These are phyloP conservation scores for Botrytis squamosa DNA, from an alignment of 2,329 filamentous ascomycete species.

Conservation along the genomic window DNA sequence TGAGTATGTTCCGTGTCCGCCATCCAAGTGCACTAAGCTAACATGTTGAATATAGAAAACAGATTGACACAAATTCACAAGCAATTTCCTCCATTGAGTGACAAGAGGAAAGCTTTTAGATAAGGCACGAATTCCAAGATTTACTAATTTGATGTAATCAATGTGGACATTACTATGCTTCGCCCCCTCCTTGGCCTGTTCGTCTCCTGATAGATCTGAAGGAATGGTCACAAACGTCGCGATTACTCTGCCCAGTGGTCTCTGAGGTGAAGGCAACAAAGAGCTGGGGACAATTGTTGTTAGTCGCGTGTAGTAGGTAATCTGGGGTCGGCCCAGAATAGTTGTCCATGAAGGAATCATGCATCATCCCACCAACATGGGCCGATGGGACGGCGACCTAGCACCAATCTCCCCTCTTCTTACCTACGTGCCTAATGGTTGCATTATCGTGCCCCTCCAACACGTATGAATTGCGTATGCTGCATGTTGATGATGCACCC, in stretches of 20 bases:
- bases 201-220: not conserved
- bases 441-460: not conserved
- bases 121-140: not conserved
- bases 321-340: not conserved
- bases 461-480: not conserved
- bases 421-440: not conserved
- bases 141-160: not conserved
- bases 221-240: not conserved
- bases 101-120: not conserved
- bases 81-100: not conserved
- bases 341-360: not conserved
- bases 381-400: not conserved
- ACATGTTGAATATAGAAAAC: constrained; percentile 1
- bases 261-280: not conserved
- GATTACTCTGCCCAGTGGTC: not conserved
- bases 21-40: not conserved
- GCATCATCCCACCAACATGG: not conserved
- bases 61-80: not conserved
- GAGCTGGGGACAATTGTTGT: too few relatives aligned
- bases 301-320: not conserved
- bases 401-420: not conserved
- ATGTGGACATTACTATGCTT: not conserved
- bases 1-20: constrained; percentile 17
- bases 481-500: not conserved
- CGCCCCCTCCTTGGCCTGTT: not conserved